These are phyloP conservation scores for Panellus pusillus DNA, from an alignment of 768 basidiomycete genomes.

Conservation along the genomic window DNA sequence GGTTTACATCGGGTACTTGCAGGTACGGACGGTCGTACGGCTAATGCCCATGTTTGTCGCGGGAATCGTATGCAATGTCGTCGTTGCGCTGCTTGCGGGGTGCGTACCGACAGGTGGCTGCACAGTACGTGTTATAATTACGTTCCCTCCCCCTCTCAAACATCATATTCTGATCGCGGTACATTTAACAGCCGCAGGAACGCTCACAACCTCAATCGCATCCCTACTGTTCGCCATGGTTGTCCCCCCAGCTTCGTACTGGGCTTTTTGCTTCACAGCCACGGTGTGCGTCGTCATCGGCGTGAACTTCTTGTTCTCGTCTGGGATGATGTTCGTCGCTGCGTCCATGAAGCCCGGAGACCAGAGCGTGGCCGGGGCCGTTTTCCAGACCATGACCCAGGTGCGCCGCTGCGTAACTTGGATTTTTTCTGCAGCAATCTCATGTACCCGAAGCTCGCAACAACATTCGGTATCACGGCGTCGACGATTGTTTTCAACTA, in stretches of 20 bases:
- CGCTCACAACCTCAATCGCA: constrained; percentile 47
- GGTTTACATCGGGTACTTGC: constrained; percentile 43
- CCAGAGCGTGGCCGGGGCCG: constrained; percentile 57
- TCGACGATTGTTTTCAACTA: constrained; percentile 56
- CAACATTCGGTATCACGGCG: constrained; percentile 56
- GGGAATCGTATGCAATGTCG: constrained; percentile 50
- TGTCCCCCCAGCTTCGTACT: constrained; percentile 45
- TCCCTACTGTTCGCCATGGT: constrained; percentile 58
- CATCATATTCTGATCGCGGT: neutral
- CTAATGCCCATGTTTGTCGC: constrained; percentile 57
- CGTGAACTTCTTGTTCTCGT: constrained; percentile 59
- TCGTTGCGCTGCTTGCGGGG: constrained; percentile 49
- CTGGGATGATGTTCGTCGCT: constrained; percentile 59
- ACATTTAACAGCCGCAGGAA: constrained; percentile 33
- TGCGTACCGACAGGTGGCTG: constrained; percentile 45
- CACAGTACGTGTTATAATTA: constrained; percentile 44
- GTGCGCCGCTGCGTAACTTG: constrained; percentile 29
- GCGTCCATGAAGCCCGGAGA: constrained; percentile 52
- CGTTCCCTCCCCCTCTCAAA: neutral
- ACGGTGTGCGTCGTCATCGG: constrained; percentile 55
- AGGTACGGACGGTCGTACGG: constrained; percentile 53
- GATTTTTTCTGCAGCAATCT: neutral
- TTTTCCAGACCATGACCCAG: constrained; percentile 65
- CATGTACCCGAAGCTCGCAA: constrained; percentile 50
- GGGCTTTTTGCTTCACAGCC: constrained; percentile 64